phyloP scores from a whole-genome alignment of 208 protist species.

The Leishmania tropica region DNA sequence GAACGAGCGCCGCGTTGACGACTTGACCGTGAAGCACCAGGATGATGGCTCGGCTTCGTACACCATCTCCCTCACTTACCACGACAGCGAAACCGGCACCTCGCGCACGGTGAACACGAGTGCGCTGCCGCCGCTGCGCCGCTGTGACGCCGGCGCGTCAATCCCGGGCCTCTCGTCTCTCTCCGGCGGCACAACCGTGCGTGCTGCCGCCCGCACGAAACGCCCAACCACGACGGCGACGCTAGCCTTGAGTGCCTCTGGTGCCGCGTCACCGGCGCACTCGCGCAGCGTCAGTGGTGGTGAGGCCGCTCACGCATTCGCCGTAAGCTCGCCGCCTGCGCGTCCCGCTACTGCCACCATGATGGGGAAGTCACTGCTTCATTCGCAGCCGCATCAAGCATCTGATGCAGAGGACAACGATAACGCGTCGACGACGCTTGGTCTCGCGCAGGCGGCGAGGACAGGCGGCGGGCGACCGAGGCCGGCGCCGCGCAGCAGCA shows the following conservation, averaged over 20 bases:
- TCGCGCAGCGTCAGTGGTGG: background rate
- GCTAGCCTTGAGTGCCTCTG: background rate
- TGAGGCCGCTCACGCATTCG: background rate
- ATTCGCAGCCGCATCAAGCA: background rate
- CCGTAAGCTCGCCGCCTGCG: background rate
- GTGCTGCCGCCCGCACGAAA: background rate
- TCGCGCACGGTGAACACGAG: conserved; percentile 59
- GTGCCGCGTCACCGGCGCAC: background rate
- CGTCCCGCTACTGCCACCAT: background rate
- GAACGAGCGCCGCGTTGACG: conserved; percentile 61
- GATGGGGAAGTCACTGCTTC: background rate
- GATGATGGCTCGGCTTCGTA: conserved; percentile 40
- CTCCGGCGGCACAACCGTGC: background rate
- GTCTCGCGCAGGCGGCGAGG: background rate
- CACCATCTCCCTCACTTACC: conserved; percentile 67
- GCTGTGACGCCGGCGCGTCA: conserved; percentile 5
- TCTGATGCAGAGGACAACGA: background rate
- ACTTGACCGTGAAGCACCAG: conserved; percentile 57
- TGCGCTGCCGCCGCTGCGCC: conserved; percentile 43
- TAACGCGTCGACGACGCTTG: background rate
- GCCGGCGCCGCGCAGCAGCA: background rate
- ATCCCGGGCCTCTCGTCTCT: conserved; percentile 19
- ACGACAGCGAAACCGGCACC: conserved; percentile 49
- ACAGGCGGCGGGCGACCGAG: background rate
- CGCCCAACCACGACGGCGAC: background rate